These are phyloP conservation scores for Phytophthora sp. DNA, from an alignment of 352 stramenopile species.

Conservation along the genomic window DNA sequence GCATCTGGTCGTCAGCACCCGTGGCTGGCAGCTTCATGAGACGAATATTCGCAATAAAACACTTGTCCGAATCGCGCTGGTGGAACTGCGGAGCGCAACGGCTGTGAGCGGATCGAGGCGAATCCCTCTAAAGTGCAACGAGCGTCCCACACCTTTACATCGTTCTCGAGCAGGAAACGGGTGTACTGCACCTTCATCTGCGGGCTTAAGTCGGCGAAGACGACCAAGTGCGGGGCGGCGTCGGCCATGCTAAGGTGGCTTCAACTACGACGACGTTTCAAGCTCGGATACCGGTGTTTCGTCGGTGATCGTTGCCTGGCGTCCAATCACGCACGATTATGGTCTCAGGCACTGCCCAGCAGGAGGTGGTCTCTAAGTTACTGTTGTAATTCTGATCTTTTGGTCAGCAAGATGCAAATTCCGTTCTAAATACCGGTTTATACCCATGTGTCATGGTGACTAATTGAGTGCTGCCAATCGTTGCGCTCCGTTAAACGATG, in stretches of 20 bases:
- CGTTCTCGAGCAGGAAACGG: constrained; percentile 69
- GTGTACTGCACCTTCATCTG: constrained; percentile 67
- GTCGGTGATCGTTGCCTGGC: not conserved
- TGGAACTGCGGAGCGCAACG: constrained; percentile 48
- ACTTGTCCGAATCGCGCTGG: constrained; percentile 51
- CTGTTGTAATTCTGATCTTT: not conserved
- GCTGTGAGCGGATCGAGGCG: not conserved
- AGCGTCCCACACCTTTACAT: constrained; percentile 51
- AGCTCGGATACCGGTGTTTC: constrained; percentile 3
- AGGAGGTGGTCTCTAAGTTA: too few relatives aligned
- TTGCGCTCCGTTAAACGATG: not conserved
- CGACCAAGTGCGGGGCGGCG: constrained; percentile 48
- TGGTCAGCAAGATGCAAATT: not conserved
- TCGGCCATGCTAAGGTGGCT: constrained; percentile 5
- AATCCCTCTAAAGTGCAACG: not conserved
- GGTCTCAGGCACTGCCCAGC: too few relatives aligned
- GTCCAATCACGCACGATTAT: constrained; percentile 13
- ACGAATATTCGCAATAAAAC: constrained; percentile 66
- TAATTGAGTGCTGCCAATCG: not conserved
- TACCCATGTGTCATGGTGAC: constrained; percentile 3
- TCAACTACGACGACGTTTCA: constrained; percentile 21
- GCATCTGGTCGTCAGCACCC: not conserved
- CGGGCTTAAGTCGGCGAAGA: constrained; percentile 72
- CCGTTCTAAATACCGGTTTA: not conserved
- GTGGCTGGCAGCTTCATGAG: constrained; percentile 18